phyloP scores from a whole-genome alignment of 768 basidiomycete species.

The Tricholoma matsutake region DNA sequence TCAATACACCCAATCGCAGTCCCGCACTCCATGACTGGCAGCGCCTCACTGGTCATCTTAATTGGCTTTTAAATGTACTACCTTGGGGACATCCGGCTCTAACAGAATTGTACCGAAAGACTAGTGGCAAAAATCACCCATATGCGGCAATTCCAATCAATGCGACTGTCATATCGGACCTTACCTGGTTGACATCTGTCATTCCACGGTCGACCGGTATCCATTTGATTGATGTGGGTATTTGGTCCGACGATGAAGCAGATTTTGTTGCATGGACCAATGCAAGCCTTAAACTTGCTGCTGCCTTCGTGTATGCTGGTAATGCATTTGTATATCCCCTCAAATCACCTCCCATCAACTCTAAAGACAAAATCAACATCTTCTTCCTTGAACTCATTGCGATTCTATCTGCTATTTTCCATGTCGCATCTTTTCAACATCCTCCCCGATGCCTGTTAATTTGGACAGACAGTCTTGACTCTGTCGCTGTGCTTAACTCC shows the following conservation, averaged over 20 bases:
- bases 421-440: constrained; percentile 6
- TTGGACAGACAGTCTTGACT: background rate
- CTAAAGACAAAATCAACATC: constrained; percentile 15
- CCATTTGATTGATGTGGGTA: constrained; percentile 9
- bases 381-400: constrained; percentile 20
- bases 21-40: too few relatives aligned
- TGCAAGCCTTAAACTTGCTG: constrained; percentile 11
- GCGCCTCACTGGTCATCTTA: too few relatives aligned
- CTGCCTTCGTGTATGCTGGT: constrained; percentile 11
- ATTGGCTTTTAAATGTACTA: too few relatives aligned
- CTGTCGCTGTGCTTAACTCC: background rate
- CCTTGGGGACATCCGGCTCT: background rate
- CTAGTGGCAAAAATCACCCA: constrained; percentile 3
- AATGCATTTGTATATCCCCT: constrained; percentile 14
- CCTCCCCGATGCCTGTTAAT: constrained; percentile 17
- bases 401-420: constrained; percentile 19
- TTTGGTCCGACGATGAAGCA: constrained; percentile 15
- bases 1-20: too few relatives aligned
- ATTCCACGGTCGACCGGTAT: constrained; percentile 14
- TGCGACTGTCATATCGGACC: constrained; percentile 7
- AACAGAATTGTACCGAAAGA: background rate
- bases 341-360: background rate
- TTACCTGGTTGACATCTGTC: constrained; percentile 13
- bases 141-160: constrained; percentile 10
- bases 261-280: constrained; percentile 22